phyloP scores from a whole-genome alignment of 1,139 yeast genomes.

The Petasospora rhodanensis region DNA sequence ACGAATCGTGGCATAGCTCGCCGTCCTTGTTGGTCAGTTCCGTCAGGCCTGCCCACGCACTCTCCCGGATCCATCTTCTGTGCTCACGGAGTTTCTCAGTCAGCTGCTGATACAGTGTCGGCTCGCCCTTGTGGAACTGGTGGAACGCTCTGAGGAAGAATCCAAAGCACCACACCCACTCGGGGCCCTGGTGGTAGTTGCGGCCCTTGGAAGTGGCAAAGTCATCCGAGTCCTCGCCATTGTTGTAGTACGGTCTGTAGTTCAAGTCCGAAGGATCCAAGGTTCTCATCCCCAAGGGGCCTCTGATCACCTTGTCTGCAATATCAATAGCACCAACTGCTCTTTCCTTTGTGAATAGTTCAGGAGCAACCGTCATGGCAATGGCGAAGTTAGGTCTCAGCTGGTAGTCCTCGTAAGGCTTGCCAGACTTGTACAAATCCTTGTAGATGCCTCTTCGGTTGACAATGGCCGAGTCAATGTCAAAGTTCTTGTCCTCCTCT shows the following conservation, averaged over 20 bases:
- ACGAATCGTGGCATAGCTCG: conserved; percentile 71
- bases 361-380: conserved; percentile 93
- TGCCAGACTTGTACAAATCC: conserved; percentile 75
- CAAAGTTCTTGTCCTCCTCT: conserved; percentile 49
- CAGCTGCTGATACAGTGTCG: conserved; percentile 40
- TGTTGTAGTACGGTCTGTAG: conserved; percentile 83
- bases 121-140: conserved; percentile 41
- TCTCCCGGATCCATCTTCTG: conserved; percentile 61
- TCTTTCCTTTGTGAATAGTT: conserved; percentile 59
- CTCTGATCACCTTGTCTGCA: conserved; percentile 74
- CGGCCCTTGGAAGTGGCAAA: conserved; percentile 94
- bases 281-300: conserved; percentile 90
- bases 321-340: conserved; percentile 61
- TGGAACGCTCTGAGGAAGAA: conserved; percentile 77
- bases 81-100: conserved; percentile 60
- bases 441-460: conserved; percentile 93
- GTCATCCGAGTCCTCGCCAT: conserved; percentile 75
- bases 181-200: conserved; percentile 98
- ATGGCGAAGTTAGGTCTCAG: conserved; percentile 87
- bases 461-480: conserved; percentile 58
- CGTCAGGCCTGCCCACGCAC: conserved; percentile 91
- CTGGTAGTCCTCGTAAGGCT: conserved; percentile 91
- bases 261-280: conserved; percentile 90
- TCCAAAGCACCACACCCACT: conserved; percentile 94
- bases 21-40: conserved; percentile 92